A percentile compares a stretch with the other conserved stretches of the same genome.
phyloP scores from a whole-genome alignment of 768 basidiomycete genomes.

The Panaeolus papilionaceus region DNA sequence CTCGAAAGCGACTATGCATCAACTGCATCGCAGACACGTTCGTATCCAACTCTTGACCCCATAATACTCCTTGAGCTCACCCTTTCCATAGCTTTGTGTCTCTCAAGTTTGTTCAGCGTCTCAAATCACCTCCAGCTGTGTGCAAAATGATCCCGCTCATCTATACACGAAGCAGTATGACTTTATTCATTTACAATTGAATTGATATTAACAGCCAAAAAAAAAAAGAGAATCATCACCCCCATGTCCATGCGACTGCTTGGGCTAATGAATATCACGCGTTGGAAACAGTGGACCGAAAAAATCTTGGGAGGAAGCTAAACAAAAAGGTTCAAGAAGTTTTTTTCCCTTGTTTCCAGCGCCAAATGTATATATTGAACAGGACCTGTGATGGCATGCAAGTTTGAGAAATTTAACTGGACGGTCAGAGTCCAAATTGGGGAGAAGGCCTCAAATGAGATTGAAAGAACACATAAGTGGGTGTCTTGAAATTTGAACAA shows the following conservation, averaged over 20 bases:
- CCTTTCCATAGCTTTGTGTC: neutral
- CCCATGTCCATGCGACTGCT: neutral
- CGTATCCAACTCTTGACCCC: neutral
- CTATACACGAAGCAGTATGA: neutral
- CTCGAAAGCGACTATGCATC: neutral
- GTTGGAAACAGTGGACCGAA: neutral
- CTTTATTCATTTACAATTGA: neutral
- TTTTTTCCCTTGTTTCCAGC: neutral
- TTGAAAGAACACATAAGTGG: neutral
- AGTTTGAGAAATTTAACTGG: neutral
- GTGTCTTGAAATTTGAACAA: neutral
- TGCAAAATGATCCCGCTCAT: neutral
- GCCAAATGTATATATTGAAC: neutral
- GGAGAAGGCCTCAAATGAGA: neutral
- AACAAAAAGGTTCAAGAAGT: neutral
- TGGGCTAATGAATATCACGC: conserved; percentile 8
- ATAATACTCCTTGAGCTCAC: neutral
- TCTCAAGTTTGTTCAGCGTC: neutral
- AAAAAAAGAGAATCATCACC: neutral
- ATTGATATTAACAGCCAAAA: neutral
- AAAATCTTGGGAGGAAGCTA: neutral
- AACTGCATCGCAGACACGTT: neutral
- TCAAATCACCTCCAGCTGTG: neutral
- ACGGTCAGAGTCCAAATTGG: neutral
- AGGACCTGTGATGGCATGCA: neutral